phyloP scores from a whole-genome alignment of 2,329 filamentous ascomycete genomes.

The Plenodomus biglobosus region DNA sequence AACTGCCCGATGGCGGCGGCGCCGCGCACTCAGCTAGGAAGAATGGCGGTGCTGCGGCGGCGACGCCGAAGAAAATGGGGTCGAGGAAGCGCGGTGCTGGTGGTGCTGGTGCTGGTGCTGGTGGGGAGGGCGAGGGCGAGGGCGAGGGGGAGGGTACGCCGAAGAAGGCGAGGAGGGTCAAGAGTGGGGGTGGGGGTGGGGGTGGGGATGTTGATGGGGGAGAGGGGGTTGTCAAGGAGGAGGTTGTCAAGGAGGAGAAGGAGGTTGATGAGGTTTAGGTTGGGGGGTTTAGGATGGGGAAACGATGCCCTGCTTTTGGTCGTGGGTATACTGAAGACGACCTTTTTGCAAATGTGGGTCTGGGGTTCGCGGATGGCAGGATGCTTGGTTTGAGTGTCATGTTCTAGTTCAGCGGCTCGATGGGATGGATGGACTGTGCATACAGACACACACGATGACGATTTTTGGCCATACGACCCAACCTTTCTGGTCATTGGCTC shows the following conservation, averaged over 20 bases:
- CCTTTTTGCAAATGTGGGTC: no score
- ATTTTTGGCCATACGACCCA: no score
- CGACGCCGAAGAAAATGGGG: slow-evolving; percentile 7
- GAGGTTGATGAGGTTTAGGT: neutral
- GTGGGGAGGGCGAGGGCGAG: slow-evolving; percentile 1
- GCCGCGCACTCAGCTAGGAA: slow-evolving; percentile 4
- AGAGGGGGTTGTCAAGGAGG: slow-evolving; percentile 6
- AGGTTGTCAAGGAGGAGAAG: slow-evolving; percentile 2
- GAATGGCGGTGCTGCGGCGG: neutral
- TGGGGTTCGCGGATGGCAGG: no score
- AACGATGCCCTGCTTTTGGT: no score
- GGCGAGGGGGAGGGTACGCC: slow-evolving; percentile 4
- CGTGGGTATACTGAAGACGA: no score
- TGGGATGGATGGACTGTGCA: no score
- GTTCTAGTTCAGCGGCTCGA: no score
- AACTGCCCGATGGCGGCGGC: slow-evolving; percentile 10
- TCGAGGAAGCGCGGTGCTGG: neutral
- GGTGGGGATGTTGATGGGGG: slow-evolving; percentile 1
- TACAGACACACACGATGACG: no score
- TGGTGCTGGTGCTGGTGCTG: neutral
- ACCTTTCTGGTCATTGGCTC: no score
- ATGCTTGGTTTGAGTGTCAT: no score
- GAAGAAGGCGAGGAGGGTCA: slow-evolving; percentile 11
- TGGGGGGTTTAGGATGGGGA: no score
- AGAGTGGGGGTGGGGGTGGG: slow-evolving; percentile 4